Percentiles rank a stretch among this genome's conserved stretches.
These are phyloP conservation scores for Cladosporium sp. DNA, from an alignment of 2,329 filamentous ascomycete genomes.

Conservation along the genomic window DNA sequence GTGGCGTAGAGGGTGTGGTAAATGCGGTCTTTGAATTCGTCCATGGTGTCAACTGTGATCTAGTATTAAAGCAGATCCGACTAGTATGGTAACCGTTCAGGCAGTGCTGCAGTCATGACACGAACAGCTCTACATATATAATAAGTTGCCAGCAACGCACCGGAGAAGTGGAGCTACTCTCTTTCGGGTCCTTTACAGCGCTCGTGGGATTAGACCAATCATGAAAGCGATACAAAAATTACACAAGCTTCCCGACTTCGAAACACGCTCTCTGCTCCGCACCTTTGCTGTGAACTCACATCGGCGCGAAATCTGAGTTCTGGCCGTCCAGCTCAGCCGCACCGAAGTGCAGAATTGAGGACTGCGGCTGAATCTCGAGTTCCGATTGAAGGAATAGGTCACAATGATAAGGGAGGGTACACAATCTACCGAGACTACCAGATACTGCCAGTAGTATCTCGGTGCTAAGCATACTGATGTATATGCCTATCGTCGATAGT, in stretches of 20 bases:
- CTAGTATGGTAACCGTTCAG: not conserved
- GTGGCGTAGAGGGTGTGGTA: conserved; percentile 13
- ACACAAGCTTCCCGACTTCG: not conserved
- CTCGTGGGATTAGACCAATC: not conserved
- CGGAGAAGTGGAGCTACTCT: not conserved
- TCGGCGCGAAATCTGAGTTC: not conserved
- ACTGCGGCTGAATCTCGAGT: not conserved
- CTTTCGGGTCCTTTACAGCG: not conserved
- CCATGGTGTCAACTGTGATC: not conserved
- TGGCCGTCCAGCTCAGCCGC: not conserved
- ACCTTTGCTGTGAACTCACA: not conserved
- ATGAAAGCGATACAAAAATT: not conserved
- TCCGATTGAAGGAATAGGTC: not conserved
- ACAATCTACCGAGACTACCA: not conserved
- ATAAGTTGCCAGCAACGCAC: not conserved
- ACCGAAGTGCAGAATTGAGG: not conserved
- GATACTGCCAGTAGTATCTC: not conserved
- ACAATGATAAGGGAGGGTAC: too few species aligned
- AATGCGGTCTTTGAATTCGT: not conserved
- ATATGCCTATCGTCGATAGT: not conserved
- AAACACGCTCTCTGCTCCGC: not conserved
- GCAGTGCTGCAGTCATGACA: not conserved
- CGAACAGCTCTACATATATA: not conserved
- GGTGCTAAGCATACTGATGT: not conserved
- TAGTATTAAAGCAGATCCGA: not conserved